A percentile compares a stretch with the other conserved stretches of the same genome.
Conservation (phyloP, 164 flowering plant species). For the Saururus chinensis region DNA sequence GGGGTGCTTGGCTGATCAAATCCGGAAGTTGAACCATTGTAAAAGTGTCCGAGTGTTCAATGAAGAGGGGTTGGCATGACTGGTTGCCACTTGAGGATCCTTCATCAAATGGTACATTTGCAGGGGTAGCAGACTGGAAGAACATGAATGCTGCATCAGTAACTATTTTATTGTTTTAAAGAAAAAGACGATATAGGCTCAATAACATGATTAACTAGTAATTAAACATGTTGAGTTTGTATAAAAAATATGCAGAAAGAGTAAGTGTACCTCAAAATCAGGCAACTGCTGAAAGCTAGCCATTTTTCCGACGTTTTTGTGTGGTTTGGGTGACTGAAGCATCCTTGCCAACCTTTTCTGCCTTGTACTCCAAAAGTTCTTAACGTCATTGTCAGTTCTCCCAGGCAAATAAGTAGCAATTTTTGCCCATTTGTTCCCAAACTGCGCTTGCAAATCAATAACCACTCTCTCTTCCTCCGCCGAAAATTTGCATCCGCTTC, state of each 20-base stretch:
- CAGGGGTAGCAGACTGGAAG: neutral
- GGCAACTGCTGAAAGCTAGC: neutral
- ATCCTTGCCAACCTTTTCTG: conserved; percentile 82
- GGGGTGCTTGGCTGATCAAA: conserved; percentile 15
- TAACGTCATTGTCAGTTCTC: conserved; percentile 91
- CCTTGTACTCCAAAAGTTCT: conserved; percentile 97
- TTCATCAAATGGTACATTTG: neutral
- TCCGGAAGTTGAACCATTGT: conserved; percentile 34
- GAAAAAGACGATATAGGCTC: too few relatives aligned
- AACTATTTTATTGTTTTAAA: too few relatives aligned
- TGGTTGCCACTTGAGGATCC: conserved; percentile 1
- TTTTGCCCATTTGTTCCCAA: conserved; percentile 94
- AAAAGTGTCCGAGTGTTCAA: conserved; percentile 20
- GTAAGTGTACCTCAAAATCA: neutral
- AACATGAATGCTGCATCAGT: too few relatives aligned
- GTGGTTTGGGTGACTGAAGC: conserved; percentile 19
- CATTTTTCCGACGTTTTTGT: neutral
- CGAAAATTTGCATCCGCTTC: conserved; percentile 78
- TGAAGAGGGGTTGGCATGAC: neutral
- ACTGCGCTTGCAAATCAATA: conserved; percentile 75
- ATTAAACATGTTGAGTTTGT: too few relatives aligned
- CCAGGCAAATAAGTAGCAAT: conserved; percentile 78
- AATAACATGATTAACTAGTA: neutral
- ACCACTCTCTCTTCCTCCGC: conserved; percentile 78
- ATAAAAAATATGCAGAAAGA: too few relatives aligned